Evolutionary conservation across 2,329 filamentous ascomycete species (phyloP).

Genomic region (Aureobasidium sp.): DNA sequence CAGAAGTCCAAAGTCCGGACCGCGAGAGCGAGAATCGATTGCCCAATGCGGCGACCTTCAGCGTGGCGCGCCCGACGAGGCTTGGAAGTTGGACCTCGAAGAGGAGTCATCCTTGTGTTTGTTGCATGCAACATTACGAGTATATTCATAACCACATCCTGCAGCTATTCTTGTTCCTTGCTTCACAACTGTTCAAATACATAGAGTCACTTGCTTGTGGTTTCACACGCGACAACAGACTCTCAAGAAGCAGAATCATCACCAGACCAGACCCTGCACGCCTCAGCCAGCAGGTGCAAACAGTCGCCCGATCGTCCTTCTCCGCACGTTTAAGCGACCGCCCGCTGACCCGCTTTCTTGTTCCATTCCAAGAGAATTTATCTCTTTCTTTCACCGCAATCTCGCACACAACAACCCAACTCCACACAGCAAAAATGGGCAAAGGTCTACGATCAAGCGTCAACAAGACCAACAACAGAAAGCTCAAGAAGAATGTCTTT

Average conservation of each 20-base stretch:
- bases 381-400: conserved; percentile 9
- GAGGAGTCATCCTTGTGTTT: background rate
- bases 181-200: background rate
- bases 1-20: background rate
- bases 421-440: conserved; percentile 57
- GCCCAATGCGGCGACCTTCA: background rate
- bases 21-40: background rate
- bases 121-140: background rate
- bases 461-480: conserved; percentile 75
- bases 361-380: conserved; percentile 14
- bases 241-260: background rate
- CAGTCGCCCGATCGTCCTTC: conserved; percentile 3
- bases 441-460: conserved; percentile 75
- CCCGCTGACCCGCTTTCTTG: conserved; percentile 7
- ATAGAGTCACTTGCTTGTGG: background rate
- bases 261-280: conserved; percentile 10
- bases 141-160: background rate
- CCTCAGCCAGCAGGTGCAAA: background rate
- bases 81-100: background rate
- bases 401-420: conserved; percentile 17
- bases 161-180: background rate
- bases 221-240: background rate
- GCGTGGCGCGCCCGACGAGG: background rate
- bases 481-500: conserved; percentile 74
- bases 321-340: conserved; percentile 8